Base-by-base conservation (phyloP, 805 yeast species). In the Candida dajiaensis region DNA sequence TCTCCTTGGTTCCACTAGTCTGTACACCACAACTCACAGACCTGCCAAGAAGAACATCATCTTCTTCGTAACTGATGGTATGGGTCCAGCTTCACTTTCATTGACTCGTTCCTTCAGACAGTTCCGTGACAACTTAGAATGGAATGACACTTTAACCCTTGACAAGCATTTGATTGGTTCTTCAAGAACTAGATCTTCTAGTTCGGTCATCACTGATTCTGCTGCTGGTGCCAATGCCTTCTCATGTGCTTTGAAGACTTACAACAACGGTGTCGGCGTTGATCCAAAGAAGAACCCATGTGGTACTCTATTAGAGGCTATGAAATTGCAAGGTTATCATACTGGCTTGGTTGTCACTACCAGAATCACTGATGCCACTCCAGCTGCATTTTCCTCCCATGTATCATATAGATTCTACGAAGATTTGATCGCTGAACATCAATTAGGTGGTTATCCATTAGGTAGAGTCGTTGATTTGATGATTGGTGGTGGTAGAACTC, bases 191-290 rank as follows among this genome's bases (percentile, higher is more conserved):
- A 74, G 89, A 50, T 85, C 96, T 16, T 78, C 80, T 22, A 71
- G 74, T 52, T 85, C 95, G 1, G 70, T 86, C 56, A 78, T 90
- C 49, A 90, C 98, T 0, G 98, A 90, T 63, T 86, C 96, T 25
- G 98, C 98, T 11, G 98, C 98, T 2, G 97, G 97, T 15, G 98
- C 97, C 15, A 89, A 96, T 13, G 97, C 96, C 1, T 90, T 89
- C 59, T 74, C 95, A 0, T 88, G 96, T 65, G 92, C 81, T 6
- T 59, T 80, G 56, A 90, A 90, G 69, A 70, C 89, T 6, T 89
- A 87, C 67, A 90, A 90, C 63, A 94, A 95, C 15, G 97, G 96
- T 12, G 85, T 90, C 62, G 95, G 89, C n/a, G 96, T 90, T 15
- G 76, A 76, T 49, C 79, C 88, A 1, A 66, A 72, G 28, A 70